Evolutionary conservation across 2,329 filamentous ascomycete species (phyloP).

Genomic region (Fusarium pininemorale): DNA sequence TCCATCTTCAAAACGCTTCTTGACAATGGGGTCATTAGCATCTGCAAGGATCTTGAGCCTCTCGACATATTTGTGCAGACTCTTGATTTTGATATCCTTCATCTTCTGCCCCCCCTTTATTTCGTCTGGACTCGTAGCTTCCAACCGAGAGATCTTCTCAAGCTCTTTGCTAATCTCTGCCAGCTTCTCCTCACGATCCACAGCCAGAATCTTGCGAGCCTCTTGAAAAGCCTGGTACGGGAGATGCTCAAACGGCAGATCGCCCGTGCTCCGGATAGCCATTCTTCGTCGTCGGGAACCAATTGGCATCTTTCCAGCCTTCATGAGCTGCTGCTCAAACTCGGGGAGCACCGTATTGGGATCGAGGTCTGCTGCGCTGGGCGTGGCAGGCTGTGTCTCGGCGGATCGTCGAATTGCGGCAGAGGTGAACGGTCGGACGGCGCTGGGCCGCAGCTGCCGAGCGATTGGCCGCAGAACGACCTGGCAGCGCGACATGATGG

Average conservation of each 20-base stretch:
- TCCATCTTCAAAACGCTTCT: slow-evolving; percentile 93
- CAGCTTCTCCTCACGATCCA: slow-evolving; percentile 84
- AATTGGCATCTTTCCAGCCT: slow-evolving; percentile 74
- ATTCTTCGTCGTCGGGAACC: slow-evolving; percentile 86
- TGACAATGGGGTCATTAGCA: slow-evolving; percentile 93
- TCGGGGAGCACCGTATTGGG: slow-evolving; percentile 72
- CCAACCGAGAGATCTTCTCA: slow-evolving; percentile 73
- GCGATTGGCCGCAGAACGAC: slow-evolving; percentile 66
- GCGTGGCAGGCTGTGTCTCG: slow-evolving; percentile 38
- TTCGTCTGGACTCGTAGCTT: slow-evolving; percentile 64
- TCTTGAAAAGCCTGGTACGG: slow-evolving; percentile 99
- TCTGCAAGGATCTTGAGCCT: slow-evolving; percentile 88
- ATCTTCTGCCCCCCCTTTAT: slow-evolving; percentile 69
- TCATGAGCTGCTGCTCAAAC: slow-evolving; percentile 72
- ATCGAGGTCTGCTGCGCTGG: slow-evolving; percentile 59
- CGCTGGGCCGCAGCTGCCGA: slow-evolving; percentile 57
- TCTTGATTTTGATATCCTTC: slow-evolving; percentile 73
- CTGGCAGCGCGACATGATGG: slow-evolving; percentile 67
- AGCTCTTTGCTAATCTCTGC: slow-evolving; percentile 73
- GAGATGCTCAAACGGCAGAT: slow-evolving; percentile 89
- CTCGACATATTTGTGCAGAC: slow-evolving; percentile 78
- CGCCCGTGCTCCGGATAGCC: slow-evolving; percentile 69
- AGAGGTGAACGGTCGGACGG: slow-evolving; percentile 49
- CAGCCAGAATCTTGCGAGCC: slow-evolving; percentile 82
- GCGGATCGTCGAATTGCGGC: slow-evolving; percentile 43